A percentile compares a stretch with the other conserved stretches of the same genome.
Conservation (phyloP, 352 stramenopile genomes). For the Globisporangium middletonii region DNA sequence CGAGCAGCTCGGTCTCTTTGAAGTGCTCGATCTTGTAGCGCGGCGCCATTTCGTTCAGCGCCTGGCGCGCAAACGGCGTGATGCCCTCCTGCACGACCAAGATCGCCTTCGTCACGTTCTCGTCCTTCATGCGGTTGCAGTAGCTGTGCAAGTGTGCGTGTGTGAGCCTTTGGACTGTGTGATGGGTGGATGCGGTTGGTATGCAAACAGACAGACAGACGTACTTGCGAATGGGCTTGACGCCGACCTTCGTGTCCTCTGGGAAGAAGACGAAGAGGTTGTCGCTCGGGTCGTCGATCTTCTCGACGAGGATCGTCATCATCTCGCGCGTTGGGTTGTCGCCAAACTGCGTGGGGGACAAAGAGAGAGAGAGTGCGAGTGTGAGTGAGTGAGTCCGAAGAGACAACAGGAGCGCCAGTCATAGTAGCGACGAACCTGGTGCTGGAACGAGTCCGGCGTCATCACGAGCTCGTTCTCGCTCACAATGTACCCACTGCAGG, state of each 20-base stretch:
- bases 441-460: constrained; percentile 90
- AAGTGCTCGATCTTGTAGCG: constrained; percentile 96
- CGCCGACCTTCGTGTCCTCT: constrained; percentile 98
- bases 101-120: constrained; percentile 96
- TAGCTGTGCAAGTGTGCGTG: constrained; percentile 27
- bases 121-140: constrained; percentile 96
- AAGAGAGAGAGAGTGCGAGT: neutral
- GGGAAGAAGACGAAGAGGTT: constrained; percentile 99
- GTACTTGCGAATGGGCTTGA: constrained; percentile 95
- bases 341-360: constrained; percentile 45
- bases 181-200: neutral
- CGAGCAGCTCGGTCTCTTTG: constrained; percentile 98
- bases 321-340: constrained; percentile 93
- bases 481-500: constrained; percentile 96
- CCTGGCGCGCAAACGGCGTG: constrained; percentile 97
- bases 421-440: constrained; percentile 40
- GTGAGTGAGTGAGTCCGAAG: neutral
- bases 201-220: constrained; percentile 31
- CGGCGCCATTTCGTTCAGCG: constrained; percentile 93
- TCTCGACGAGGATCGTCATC: constrained; percentile 95
- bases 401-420: neutral
- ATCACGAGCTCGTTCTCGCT: constrained; percentile 95
- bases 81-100: constrained; percentile 96
- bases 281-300: constrained; percentile 90
- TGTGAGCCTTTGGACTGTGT: neutral